A percentile compares a stretch with the other conserved stretches of the same genome.
phyloP scores from a whole-genome alignment of 2,329 filamentous ascomycete genomes.

The Penicillium sp. region DNA sequence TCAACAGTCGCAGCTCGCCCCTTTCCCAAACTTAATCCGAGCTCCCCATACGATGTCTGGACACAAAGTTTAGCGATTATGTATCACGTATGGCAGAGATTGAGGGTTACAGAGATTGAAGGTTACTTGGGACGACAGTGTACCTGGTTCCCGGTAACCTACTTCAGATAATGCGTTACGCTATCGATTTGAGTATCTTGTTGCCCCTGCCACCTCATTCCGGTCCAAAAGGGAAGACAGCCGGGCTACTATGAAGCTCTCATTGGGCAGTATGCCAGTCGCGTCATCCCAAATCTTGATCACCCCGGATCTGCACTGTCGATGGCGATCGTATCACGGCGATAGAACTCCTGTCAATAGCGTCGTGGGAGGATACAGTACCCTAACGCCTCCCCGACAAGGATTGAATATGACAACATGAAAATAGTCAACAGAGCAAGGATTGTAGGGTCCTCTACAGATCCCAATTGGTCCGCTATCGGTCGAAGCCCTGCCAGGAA shows the following conservation, averaged over 20 bases:
- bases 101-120: constrained; percentile 15
- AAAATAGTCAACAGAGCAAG: constrained; percentile 5
- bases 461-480: constrained; percentile 4
- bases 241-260: background rate
- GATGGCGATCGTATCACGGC: constrained; percentile 9
- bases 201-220: background rate
- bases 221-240: background rate
- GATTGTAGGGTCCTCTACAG: background rate
- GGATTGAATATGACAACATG: constrained; percentile 1
- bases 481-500: constrained; percentile 1
- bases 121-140: constrained; percentile 13
- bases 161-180: constrained; percentile 4
- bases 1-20: background rate
- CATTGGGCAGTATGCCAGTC: constrained; percentile 8
- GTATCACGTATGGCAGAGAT: constrained; percentile 21
- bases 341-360: constrained; percentile 5
- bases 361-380: background rate
- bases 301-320: constrained; percentile 8
- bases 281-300: constrained; percentile 13
- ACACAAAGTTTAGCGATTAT: constrained; percentile 19
- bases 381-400: constrained; percentile 3
- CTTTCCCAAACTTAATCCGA: background rate
- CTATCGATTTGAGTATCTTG: background rate
- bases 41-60: constrained; percentile 3
- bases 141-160: constrained; percentile 9